These are phyloP conservation scores for Cyberlindnera petersonii DNA, from an alignment of 805 yeast genomes.

Conservation along the genomic window DNA sequence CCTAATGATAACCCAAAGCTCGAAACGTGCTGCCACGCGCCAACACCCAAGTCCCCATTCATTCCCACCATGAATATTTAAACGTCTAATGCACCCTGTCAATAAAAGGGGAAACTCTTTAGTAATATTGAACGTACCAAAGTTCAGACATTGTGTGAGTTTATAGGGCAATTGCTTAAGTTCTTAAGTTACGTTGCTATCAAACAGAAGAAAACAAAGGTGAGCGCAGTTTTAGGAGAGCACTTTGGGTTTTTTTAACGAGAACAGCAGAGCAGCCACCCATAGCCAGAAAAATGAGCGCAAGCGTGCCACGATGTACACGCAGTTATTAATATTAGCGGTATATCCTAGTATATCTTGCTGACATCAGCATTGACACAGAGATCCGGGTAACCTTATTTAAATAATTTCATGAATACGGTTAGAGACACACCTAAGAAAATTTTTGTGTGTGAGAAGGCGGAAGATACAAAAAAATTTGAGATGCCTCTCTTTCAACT, in stretches of 20 bases:
- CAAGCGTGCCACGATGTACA: constrained; percentile 7
- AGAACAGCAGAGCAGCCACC: constrained; percentile 13
- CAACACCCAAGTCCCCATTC: not conserved
- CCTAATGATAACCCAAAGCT: constrained; percentile 1
- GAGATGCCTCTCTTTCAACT: too few species aligned
- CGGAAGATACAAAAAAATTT: not conserved
- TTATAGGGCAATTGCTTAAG: constrained; percentile 5
- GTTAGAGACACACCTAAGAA: constrained; percentile 5
- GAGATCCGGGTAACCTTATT: constrained; percentile 8
- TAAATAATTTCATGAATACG: too few species aligned
- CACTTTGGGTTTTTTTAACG: constrained; percentile 3
- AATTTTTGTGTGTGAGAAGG: constrained; percentile 1
- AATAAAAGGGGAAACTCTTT: too few species aligned
- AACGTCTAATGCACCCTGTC: too few species aligned
- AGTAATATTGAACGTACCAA: constrained; percentile 48
- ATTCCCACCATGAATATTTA: too few species aligned
- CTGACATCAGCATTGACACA: not conserved
- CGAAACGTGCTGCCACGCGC: constrained; percentile 5
- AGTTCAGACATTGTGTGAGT: constrained; percentile 58
- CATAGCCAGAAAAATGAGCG: too few species aligned
- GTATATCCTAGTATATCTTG: constrained; percentile 7
- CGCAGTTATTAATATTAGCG: not conserved
- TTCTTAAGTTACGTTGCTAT: not conserved
- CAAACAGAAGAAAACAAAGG: not conserved
- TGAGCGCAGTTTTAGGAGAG: constrained; percentile 1